Evolutionary conservation across 2,329 filamentous ascomycete species (phyloP).

Genomic region (Sporothrix pallida): DNA sequence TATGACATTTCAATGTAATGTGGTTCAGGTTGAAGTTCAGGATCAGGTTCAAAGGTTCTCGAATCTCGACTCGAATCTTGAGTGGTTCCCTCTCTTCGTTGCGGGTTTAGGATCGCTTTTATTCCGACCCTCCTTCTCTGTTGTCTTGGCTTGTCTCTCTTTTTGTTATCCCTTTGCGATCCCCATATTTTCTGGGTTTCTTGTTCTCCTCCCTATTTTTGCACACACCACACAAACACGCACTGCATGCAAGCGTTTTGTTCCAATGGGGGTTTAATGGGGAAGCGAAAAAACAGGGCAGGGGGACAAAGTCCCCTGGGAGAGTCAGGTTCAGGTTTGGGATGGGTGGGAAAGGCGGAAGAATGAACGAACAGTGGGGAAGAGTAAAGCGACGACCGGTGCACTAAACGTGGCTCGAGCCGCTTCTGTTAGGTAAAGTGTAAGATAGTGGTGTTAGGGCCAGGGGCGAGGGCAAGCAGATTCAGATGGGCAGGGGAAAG

Average conservation of each 20-base stretch:
- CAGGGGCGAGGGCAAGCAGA: slow-evolving; percentile 24
- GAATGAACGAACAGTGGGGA: slow-evolving; percentile 34
- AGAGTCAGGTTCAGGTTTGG: slow-evolving; percentile 26
- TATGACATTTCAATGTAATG: not conserved
- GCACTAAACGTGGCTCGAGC: slow-evolving; percentile 36
- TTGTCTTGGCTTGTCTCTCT: slow-evolving; percentile 1
- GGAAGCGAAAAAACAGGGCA: slow-evolving; percentile 20
- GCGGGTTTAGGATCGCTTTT: slow-evolving; percentile 25
- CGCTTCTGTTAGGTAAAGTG: slow-evolving; percentile 33
- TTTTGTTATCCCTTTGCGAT: slow-evolving; percentile 13
- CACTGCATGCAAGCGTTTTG: no score
- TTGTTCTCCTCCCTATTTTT: not conserved
- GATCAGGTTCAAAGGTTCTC: not conserved
- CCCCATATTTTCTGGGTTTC: slow-evolving; percentile 10
- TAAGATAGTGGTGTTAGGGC: slow-evolving; percentile 26
- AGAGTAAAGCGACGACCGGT: slow-evolving; percentile 8
- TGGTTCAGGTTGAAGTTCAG: not conserved
- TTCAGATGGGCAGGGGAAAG: not conserved
- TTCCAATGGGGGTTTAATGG: slow-evolving; percentile 8
- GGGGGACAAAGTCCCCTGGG: not conserved
- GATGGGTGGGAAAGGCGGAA: slow-evolving; percentile 31
- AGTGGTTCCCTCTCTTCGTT: slow-evolving; percentile 26
- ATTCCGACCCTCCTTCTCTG: slow-evolving; percentile 22
- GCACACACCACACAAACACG: no score
- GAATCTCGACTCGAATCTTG: slow-evolving; percentile 16